Evolutionary conservation across 192 early-diverging fungal genomes (phyloP).

Genomic region (Backusella psychrophila): DNA sequence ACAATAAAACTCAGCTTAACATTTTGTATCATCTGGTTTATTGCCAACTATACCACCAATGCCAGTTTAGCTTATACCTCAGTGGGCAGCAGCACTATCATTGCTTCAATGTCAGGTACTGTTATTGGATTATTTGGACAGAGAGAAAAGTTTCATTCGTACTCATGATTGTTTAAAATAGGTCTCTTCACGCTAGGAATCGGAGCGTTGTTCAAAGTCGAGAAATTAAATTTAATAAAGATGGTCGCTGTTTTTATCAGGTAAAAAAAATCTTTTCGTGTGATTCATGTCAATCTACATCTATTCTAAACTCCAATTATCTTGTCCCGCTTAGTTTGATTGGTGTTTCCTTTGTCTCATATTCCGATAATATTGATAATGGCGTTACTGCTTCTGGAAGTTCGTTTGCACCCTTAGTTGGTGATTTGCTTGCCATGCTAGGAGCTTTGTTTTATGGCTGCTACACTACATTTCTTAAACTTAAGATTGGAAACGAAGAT

Average conservation of each 20-base stretch:
- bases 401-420: slow-evolving; percentile 41
- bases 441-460: slow-evolving; percentile 78
- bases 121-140: neutral
- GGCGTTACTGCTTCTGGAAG: slow-evolving; percentile 18
- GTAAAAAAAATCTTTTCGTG: slow-evolving; percentile 19
- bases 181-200: slow-evolving; percentile 73
- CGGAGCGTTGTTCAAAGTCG: slow-evolving; percentile 58
- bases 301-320: neutral
- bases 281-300: neutral
- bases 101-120: slow-evolving; percentile 66
- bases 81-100: slow-evolving; percentile 73
- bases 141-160: neutral
- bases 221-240: slow-evolving; percentile 53
- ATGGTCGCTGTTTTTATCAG: slow-evolving; percentile 58
- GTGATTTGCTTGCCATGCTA: slow-evolving; percentile 68
- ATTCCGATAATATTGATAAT: slow-evolving; percentile 38
- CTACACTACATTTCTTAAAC: slow-evolving; percentile 74
- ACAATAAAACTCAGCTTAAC: slow-evolving; percentile 59
- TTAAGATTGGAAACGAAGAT: slow-evolving; percentile 63
- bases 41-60: slow-evolving; percentile 71
- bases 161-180: neutral
- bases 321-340: slow-evolving; percentile 44
- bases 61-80: slow-evolving; percentile 71
- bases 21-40: slow-evolving; percentile 80
- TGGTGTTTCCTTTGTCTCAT: slow-evolving; percentile 65